Base-by-base conservation (phyloP, 176 grass and related monocot species). In the Rhipidocladum racemiflorum region DNA sequence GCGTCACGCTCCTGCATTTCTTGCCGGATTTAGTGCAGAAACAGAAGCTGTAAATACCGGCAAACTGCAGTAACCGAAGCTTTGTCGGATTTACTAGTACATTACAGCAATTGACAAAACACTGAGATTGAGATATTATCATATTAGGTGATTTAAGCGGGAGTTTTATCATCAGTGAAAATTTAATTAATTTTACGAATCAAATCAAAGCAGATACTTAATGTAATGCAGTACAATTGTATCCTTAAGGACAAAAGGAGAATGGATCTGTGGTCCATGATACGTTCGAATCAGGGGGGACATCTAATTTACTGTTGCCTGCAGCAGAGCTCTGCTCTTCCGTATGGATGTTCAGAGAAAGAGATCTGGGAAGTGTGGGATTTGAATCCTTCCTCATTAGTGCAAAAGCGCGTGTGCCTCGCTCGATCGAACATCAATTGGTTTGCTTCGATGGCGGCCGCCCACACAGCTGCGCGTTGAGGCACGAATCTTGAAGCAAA, bases 1-100 rank as follows among this genome's bases (percentile, higher is more conserved):
- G n/a, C 75, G 18, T 63, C 68, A 17, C 30, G 30, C 88, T 82
- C 36, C 87, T 85, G 83, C 35, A 29, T 45, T 68, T 83, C 55
- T 62, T 62, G 34, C 20, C 42, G 2, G 39, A 50, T 80, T 79
- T 7, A 59, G 11, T 29, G 57, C 43, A 55, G 43, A 55, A 7
- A 46, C 56, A 60, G 11, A 61, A n/a, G 16, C 3, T 1, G 8
- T 7, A 48, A n/a, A 42, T n/a, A n/a, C 34, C 57, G 28, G 18
- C 6, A n/a, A 68, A 62, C 18, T 40, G 20, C 24, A 24, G 53
- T 30, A 76, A 16, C 27, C 12, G 60, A 18, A 28, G 18, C 45
- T 18, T 74, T 51, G 28, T 65, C 44, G 11, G 42, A 14, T 4
- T 21, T 48, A 27, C 10, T 6, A 64, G 57, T 27, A 32, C 57